Conservation (phyloP, 2,329 filamentous ascomycete genomes). For the Pseudohalonectria lignicola region DNA sequence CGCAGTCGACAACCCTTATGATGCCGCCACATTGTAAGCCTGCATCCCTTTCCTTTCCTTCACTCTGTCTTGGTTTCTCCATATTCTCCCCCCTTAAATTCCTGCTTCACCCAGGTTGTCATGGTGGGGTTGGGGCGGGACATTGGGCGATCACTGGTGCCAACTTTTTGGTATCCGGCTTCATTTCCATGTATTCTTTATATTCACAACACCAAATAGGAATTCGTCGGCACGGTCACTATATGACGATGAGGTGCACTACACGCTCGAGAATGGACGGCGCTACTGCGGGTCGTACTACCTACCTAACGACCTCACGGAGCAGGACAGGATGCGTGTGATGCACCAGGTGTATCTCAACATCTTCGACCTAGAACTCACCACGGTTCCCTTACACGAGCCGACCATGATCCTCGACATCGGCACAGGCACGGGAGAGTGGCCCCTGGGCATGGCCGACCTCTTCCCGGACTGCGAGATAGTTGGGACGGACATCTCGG, state of each 20-base stretch:
- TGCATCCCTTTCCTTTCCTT: too few species aligned
- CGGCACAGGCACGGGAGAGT: slow-evolving; percentile 46
- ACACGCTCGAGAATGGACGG: slow-evolving; percentile 44
- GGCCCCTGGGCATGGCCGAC: slow-evolving; percentile 43
- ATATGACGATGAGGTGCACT: slow-evolving; percentile 27
- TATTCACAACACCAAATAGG: too few species aligned
- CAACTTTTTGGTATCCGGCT: too few species aligned
- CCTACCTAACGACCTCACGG: slow-evolving; percentile 49
- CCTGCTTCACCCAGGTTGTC: too few species aligned
- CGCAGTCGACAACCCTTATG: slow-evolving; percentile 22
- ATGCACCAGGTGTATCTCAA: slow-evolving; percentile 20
- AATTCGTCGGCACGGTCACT: slow-evolving; percentile 19
- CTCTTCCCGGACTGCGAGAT: slow-evolving; percentile 41
- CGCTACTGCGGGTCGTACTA: slow-evolving; percentile 48
- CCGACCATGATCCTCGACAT: slow-evolving; percentile 41
- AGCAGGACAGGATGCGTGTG: slow-evolving; percentile 26
- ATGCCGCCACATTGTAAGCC: slow-evolving; percentile 28
- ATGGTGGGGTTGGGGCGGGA: too few species aligned
- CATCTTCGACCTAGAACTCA: slow-evolving; percentile 18
- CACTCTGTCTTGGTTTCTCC: too few species aligned
- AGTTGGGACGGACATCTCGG: slow-evolving; percentile 47
- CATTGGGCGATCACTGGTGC: too few species aligned
- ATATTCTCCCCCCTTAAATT: too few species aligned
- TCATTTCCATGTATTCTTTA: too few species aligned
- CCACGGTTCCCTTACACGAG: slow-evolving; percentile 20